These are phyloP conservation scores for Papilionanthe hybrid DNA, from an alignment of 116 monocot species.

Conservation along the genomic window DNA sequence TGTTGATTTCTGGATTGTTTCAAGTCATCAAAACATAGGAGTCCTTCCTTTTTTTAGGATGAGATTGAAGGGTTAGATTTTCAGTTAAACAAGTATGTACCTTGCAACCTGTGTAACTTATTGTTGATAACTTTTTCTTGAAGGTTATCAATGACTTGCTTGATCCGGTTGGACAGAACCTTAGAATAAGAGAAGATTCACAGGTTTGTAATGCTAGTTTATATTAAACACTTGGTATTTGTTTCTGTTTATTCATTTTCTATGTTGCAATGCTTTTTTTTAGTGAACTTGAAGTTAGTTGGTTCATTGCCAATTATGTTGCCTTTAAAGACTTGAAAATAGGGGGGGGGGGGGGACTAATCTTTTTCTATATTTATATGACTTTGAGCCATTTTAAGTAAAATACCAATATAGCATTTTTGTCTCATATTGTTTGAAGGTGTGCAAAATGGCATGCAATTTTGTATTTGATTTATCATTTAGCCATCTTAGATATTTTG, in stretches of 20 bases:
- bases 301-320: background rate
- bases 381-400: background rate
- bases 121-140: background rate
- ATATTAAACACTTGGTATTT: background rate
- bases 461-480: background rate
- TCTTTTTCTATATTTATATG: background rate
- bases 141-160: conserved; percentile 99
- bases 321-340: background rate
- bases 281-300: background rate
- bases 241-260: background rate
- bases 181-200: conserved; percentile 92
- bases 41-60: background rate
- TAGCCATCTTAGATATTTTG: background rate
- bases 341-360: background rate
- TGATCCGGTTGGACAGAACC: conserved; percentile 93
- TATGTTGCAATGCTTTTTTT: background rate
- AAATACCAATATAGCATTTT: background rate
- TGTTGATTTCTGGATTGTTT: background rate
- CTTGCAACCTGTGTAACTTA: background rate
- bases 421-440: background rate
- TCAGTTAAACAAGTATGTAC: background rate
- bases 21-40: background rate
- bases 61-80: background rate
- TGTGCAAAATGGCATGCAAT: background rate
- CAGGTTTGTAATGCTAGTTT: conserved; percentile 42